Evolutionary conservation across 805 yeast genomes (phyloP).

Genomic region (Candida quercuum): DNA sequence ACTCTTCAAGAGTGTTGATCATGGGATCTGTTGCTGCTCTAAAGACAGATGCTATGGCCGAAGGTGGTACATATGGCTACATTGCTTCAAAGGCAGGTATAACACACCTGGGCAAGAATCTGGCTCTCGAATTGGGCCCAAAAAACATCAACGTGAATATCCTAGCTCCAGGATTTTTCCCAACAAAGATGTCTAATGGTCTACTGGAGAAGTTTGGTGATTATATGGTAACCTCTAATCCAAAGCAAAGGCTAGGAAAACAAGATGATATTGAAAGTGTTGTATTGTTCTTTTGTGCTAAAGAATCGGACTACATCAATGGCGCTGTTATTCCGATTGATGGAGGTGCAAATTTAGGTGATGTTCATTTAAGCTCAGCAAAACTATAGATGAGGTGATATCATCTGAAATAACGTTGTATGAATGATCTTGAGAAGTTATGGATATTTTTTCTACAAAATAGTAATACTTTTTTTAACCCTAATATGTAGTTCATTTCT

Average conservation of each 20-base stretch:
- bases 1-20: slow-evolving; percentile 60
- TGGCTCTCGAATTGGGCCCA: slow-evolving; percentile 65
- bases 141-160: slow-evolving; percentile 62
- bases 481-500: no score
- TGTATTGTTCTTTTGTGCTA: slow-evolving; percentile 50
- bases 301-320: slow-evolving; percentile 55
- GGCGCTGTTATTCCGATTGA: slow-evolving; percentile 67
- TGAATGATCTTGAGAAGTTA: background rate
- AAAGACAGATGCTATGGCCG: slow-evolving; percentile 25
- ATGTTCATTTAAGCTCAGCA: slow-evolving; percentile 5
- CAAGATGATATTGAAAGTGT: slow-evolving; percentile 54
- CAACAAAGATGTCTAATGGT: slow-evolving; percentile 70
- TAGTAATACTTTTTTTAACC: no score
- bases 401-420: no score
- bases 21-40: slow-evolving; percentile 64
- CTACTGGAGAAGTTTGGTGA: slow-evolving; percentile 45
- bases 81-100: slow-evolving; percentile 73
- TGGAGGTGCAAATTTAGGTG: slow-evolving; percentile 55
- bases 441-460: no score
- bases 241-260: slow-evolving; percentile 57
- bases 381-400: background rate
- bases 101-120: slow-evolving; percentile 56
- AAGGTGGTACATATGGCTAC: slow-evolving; percentile 57
- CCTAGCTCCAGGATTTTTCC: slow-evolving; percentile 75
- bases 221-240: slow-evolving; percentile 42